Percentiles rank a stretch among this genome's conserved stretches.
These are phyloP conservation scores for Fagopyrum tataricum DNA, from an alignment of 148 eudicot species.

Conservation along the genomic window DNA sequence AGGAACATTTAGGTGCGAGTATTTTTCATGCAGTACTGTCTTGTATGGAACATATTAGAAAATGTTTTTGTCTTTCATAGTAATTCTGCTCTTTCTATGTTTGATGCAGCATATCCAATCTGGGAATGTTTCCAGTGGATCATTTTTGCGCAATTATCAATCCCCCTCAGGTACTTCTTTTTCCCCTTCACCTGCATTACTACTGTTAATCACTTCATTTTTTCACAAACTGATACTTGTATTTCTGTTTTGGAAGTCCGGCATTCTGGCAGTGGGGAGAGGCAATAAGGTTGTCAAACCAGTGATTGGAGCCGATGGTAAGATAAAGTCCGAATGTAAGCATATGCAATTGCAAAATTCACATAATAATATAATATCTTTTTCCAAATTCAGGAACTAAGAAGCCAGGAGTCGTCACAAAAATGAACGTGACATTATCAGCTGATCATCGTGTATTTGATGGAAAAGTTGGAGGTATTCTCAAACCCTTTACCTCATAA, in stretches of 20 bases:
- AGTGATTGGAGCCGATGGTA: conserved; percentile 68
- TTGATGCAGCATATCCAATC: conserved; percentile 79
- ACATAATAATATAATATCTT: background rate
- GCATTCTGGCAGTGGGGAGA: conserved; percentile 96
- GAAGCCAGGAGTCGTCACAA: conserved; percentile 62
- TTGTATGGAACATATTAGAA: background rate
- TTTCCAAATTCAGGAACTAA: conserved; percentile 46
- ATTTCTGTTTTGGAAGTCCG: conserved; percentile 43
- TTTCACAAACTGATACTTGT: background rate
- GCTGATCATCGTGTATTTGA: conserved; percentile 98
- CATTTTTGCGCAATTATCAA: conserved; percentile 90
- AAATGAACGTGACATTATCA: conserved; percentile 83
- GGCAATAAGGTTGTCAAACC: conserved; percentile 83
- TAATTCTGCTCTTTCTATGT: conserved; percentile 4
- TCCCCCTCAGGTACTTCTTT: conserved; percentile 72
- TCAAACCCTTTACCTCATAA: background rate
- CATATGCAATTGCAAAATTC: too few relatives aligned
- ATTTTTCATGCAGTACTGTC: background rate
- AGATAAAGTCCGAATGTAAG: background rate
- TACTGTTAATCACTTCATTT: background rate
- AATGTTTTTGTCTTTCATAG: background rate
- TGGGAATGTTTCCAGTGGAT: conserved; percentile 98
- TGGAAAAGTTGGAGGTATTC: conserved; percentile 84
- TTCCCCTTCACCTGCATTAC: background rate
- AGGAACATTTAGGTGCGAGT: conserved; percentile 84